phyloP scores from a whole-genome alignment of 495 filamentous ascomycete genomes.

The Amorphotheca resinae region DNA sequence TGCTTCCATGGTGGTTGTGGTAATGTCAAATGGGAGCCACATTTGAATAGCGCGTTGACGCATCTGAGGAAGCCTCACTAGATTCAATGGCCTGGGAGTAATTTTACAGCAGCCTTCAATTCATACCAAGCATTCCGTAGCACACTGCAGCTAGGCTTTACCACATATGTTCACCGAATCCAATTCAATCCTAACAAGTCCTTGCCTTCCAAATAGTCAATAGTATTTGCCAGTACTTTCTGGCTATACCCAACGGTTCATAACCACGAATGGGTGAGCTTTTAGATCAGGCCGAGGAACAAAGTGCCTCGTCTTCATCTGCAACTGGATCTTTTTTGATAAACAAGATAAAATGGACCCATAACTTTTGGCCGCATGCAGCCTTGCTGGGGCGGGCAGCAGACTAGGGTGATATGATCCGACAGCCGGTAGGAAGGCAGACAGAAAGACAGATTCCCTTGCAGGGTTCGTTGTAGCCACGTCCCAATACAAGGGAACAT shows the following conservation, averaged over 20 bases:
- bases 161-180: background rate
- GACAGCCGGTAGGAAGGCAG: background rate
- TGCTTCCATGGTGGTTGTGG: background rate
- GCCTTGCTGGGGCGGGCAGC: conserved; percentile 3
- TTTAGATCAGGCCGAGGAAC: too few species aligned
- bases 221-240: background rate
- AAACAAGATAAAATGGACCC: too few species aligned
- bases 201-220: background rate
- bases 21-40: background rate
- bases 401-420: background rate
- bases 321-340: background rate
- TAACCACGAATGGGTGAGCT: background rate
- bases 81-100: background rate
- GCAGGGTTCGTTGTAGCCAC: too few species aligned
- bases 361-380: too few species aligned
- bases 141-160: background rate
- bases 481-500: too few species aligned
- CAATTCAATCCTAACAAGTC: background rate
- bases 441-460: background rate
- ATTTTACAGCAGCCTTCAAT: background rate
- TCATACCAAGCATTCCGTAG: background rate
- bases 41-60: background rate
- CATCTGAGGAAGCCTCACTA: background rate
- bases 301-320: background rate
- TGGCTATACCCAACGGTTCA: background rate